Evolutionary conservation across 2,329 filamentous ascomycete species (phyloP).

Genomic region (Emmonsiellopsis sp.): DNA sequence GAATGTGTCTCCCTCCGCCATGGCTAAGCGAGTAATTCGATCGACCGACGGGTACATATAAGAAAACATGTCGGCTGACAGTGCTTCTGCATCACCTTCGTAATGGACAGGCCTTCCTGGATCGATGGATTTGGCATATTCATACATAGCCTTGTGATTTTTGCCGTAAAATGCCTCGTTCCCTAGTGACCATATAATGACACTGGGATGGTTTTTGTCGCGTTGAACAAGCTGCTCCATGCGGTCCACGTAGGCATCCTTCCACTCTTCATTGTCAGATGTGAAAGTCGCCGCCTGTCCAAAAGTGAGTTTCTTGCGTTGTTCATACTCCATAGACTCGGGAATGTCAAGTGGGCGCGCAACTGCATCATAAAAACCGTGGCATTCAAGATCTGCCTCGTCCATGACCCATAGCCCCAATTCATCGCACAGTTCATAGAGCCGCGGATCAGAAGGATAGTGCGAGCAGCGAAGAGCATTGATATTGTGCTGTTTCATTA

Average conservation of each 20-base stretch:
- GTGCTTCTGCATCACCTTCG: conserved; percentile 52
- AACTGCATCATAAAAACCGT: conserved; percentile 26
- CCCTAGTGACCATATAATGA: conserved; percentile 64
- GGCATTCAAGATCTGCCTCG: conserved; percentile 29
- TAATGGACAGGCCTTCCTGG: conserved; percentile 54
- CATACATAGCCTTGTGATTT: conserved; percentile 60
- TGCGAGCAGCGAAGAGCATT: conserved; percentile 62
- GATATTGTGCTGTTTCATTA: conserved; percentile 64
- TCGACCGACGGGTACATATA: conserved; percentile 56
- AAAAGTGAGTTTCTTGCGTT: conserved; percentile 47
- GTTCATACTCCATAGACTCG: conserved; percentile 49
- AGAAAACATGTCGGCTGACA: conserved; percentile 55
- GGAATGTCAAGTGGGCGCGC: conserved; percentile 44
- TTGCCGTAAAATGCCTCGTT: conserved; percentile 65
- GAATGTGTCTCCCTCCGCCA: conserved; percentile 38
- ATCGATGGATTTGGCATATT: conserved; percentile 51
- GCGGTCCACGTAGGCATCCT: conserved; percentile 59
- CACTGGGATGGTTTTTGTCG: conserved; percentile 61
- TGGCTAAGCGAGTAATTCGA: conserved; percentile 39
- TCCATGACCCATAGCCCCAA: conserved; percentile 29
- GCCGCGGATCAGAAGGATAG: conserved; percentile 43
- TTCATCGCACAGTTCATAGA: conserved; percentile 25
- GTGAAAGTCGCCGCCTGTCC: conserved; percentile 18
- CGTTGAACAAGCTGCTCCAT: conserved; percentile 54
- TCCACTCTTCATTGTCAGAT: conserved; percentile 24